Conservation (phyloP, 2,329 filamentous ascomycete genomes). For the Aspergillus intermedius region DNA sequence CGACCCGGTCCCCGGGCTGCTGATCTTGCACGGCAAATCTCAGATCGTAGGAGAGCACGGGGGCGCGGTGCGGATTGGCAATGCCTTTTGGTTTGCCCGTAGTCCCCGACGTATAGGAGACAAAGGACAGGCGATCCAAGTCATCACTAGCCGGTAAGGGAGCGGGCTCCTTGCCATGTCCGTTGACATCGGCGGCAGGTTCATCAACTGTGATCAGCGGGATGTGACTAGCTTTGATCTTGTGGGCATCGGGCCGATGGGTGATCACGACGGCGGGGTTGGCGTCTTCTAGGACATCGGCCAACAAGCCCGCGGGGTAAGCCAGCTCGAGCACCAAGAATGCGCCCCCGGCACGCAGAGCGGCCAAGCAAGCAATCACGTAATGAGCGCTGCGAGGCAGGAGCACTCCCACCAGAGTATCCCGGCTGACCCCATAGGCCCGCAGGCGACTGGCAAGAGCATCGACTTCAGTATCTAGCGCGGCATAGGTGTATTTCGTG, state of each 20-base stretch:
- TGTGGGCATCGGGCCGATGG: constrained; percentile 55
- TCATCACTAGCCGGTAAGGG: constrained; percentile 59
- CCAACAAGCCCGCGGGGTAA: constrained; percentile 65
- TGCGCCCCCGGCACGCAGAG: constrained; percentile 70
- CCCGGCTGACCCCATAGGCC: constrained; percentile 61
- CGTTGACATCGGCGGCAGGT: constrained; percentile 23
- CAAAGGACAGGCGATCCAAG: constrained; percentile 67
- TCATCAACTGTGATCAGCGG: constrained; percentile 62
- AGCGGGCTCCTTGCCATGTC: constrained; percentile 39
- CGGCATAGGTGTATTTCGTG: constrained; percentile 61
- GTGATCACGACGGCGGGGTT: constrained; percentile 66
- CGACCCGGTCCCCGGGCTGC: constrained; percentile 65
- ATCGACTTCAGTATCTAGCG: constrained; percentile 63
- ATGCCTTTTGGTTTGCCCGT: constrained; percentile 78
- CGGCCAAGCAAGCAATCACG: constrained; percentile 70
- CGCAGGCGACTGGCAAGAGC: constrained; percentile 60
- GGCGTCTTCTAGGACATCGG: constrained; percentile 71
- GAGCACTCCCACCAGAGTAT: constrained; percentile 68
- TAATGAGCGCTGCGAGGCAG: constrained; percentile 71
- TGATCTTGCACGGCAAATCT: constrained; percentile 66
- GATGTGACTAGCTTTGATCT: constrained; percentile 52
- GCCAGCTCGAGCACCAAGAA: constrained; percentile 75
- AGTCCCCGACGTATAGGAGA: constrained; percentile 74
- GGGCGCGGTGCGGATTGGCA: constrained; percentile 68
- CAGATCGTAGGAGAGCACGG: constrained; percentile 67